phyloP scores from a whole-genome alignment of 768 basidiomycete genomes.

The Kwoniella dejecticola region DNA sequence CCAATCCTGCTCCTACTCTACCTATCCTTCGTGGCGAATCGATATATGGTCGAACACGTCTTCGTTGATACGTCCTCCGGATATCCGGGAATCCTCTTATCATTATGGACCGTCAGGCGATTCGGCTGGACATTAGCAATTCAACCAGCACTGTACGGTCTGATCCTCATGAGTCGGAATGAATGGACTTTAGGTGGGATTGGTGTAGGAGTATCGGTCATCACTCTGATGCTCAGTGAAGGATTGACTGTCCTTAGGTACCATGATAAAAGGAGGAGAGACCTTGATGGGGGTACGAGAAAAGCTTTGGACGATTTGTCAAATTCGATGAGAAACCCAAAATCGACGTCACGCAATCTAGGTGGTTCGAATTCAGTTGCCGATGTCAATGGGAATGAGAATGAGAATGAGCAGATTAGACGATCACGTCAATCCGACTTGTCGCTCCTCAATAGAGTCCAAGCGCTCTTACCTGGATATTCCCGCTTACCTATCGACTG shows the following conservation, averaged over 20 bases:
- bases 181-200: conserved; percentile 75
- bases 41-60: conserved; percentile 76
- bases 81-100: conserved; percentile 57
- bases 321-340: conserved; percentile 6
- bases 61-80: conserved; percentile 75
- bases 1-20: conserved; percentile 68
- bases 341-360: too few relatives aligned
- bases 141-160: conserved; percentile 73
- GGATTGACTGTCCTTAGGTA: conserved; percentile 59
- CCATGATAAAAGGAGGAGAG: not conserved
- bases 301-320: conserved; percentile 14
- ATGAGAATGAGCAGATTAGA: conserved; percentile 60
- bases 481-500: conserved; percentile 52
- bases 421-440: conserved; percentile 58
- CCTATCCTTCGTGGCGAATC: conserved; percentile 62
- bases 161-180: conserved; percentile 67
- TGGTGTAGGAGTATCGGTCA: conserved; percentile 64
- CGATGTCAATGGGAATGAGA: too few relatives aligned
- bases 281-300: not conserved
- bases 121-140: conserved; percentile 71
- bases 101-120: conserved; percentile 73
- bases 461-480: conserved; percentile 68
- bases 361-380: too few relatives aligned
- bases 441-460: conserved; percentile 23
- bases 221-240: conserved; percentile 64